Evolutionary conservation across 1,284 basidiomycete genomes (phyloP).

Genomic region (Malassezia sp.): DNA sequence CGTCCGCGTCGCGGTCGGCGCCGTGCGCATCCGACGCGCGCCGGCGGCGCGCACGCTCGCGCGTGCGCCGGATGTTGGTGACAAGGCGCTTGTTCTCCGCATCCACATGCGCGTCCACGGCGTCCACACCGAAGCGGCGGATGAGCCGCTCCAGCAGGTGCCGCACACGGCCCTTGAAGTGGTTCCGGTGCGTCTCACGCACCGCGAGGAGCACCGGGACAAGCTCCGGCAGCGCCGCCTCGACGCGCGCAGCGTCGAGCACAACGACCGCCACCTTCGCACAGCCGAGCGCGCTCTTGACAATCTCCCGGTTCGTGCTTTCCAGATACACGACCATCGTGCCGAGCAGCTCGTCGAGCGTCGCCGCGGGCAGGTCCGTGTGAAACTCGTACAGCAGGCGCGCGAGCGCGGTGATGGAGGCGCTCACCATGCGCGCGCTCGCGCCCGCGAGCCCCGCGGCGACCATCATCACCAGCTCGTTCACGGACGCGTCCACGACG

Average conservation of each 20-base stretch:
- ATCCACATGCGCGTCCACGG: constrained; percentile 55
- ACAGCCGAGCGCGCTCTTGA: constrained; percentile 89
- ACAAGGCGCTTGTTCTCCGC: constrained; percentile 67
- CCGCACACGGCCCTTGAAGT: constrained; percentile 91
- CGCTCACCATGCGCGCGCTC: constrained; percentile 95
- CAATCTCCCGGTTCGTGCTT: constrained; percentile 91
- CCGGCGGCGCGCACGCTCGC: constrained; percentile 70
- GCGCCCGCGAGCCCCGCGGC: constrained; percentile 86
- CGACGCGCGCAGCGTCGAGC: constrained; percentile 60
- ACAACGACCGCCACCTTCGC: constrained; percentile 86
- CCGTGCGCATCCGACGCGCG: constrained; percentile 42
- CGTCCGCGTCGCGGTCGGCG: constrained; percentile 48
- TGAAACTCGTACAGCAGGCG: constrained; percentile 93
- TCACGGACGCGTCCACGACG: constrained; percentile 64
- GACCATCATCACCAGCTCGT: constrained; percentile 94
- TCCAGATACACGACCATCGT: constrained; percentile 81
- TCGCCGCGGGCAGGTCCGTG: constrained; percentile 57
- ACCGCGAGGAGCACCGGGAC: constrained; percentile 77
- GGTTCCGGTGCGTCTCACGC: constrained; percentile 96
- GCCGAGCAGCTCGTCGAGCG: constrained; percentile 72
- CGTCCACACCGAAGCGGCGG: constrained; percentile 76
- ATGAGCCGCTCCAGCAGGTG: constrained; percentile 96
- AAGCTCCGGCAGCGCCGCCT: constrained; percentile 62
- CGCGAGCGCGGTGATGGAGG: constrained; percentile 84
- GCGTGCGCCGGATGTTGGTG: constrained; percentile 79